Evolutionary conservation across 345 rosid species (phyloP).

Genomic region (Camelina hispida): DNA sequence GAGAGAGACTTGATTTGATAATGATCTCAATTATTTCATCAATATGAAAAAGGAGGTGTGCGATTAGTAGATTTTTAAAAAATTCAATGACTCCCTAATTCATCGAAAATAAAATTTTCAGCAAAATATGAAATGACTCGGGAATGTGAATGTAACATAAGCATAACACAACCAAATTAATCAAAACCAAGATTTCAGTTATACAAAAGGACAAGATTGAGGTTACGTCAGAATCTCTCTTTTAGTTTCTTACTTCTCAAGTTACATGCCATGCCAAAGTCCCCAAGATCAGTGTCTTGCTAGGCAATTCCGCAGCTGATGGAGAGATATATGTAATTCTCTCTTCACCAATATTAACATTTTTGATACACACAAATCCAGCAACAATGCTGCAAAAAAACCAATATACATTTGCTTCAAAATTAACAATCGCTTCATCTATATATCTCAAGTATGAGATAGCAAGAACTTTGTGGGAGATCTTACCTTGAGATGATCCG

Average conservation of each 20-base stretch:
- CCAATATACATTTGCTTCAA: not conserved
- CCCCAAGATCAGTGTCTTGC: constrained; percentile 27
- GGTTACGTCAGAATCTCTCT: too few species aligned
- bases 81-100: too few species aligned
- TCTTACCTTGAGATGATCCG: constrained; percentile 28
- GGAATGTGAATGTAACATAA: too few species aligned
- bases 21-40: too few species aligned
- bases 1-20: too few species aligned
- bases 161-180: too few species aligned
- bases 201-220: too few species aligned
- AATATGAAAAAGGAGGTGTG: too few species aligned
- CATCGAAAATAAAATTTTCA: too few species aligned
- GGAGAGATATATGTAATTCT: constrained; percentile 33
- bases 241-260: not conserved
- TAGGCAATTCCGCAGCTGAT: constrained; percentile 19
- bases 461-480: not conserved
- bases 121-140: too few species aligned
- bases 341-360: constrained; percentile 13
- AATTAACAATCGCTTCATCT: not conserved
- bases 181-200: too few species aligned
- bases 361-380: constrained; percentile 31
- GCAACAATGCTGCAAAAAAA: constrained; percentile 37
- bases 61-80: too few species aligned
- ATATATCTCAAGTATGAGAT: not conserved
- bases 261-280: constrained; percentile 26